phyloP scores from a whole-genome alignment of 2,329 filamentous ascomycete species.

The Hypoxylon sp. region DNA sequence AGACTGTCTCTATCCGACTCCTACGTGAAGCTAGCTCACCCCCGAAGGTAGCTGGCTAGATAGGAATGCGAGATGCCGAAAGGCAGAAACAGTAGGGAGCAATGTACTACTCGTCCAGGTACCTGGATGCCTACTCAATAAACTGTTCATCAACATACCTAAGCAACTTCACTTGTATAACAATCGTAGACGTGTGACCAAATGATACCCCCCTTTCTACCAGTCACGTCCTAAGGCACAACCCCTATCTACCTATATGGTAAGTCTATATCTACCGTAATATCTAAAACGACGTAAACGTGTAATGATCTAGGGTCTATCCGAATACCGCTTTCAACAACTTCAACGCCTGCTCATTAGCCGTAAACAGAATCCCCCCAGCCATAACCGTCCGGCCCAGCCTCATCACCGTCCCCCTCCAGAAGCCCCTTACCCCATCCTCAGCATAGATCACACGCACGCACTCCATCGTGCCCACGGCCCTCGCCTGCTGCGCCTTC shows the following conservation, averaged over 20 bases:
- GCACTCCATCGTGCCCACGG: constrained; percentile 68
- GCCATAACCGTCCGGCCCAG: constrained; percentile 70
- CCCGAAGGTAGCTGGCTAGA: neutral
- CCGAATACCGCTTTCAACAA: constrained; percentile 47
- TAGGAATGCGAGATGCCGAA: neutral
- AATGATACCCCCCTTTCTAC: neutral
- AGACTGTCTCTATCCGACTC: neutral
- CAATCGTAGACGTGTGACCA: neutral
- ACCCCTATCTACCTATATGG: neutral
- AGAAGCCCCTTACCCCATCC: constrained; percentile 71
- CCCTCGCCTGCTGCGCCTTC: constrained; percentile 69
- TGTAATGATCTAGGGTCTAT: neutral
- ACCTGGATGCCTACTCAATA: neutral
- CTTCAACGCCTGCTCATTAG: constrained; percentile 54
- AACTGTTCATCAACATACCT: neutral
- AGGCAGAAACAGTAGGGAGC: neutral
- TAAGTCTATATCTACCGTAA: constrained; percentile 6
- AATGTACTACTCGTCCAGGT: neutral
- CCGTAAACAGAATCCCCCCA: constrained; percentile 55
- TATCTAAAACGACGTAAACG: neutral
- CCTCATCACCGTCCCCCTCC: constrained; percentile 76
- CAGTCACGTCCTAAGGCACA: neutral
- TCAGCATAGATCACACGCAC: constrained; percentile 67
- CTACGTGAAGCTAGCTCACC: neutral
- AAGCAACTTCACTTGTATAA: neutral